Evolutionary conservation across 306 rosid genomes (phyloP), one percentile per base, ranked within the genome.

Genomic region (Cicer chorassanicum): DNA sequence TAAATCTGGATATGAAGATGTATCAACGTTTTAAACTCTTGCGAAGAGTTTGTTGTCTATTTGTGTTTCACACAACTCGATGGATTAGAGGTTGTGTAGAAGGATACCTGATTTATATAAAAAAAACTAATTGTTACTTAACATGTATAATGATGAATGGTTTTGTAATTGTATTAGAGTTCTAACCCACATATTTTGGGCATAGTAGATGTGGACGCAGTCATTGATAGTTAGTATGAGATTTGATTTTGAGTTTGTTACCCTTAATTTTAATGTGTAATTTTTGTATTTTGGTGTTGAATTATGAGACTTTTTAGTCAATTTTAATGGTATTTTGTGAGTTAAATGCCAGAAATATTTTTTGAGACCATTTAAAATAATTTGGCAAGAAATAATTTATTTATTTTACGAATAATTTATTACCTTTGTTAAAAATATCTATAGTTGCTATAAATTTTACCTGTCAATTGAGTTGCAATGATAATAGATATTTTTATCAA

Each of bases 131-230:
- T 84, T 39, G 70, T 57, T 66, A 38, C 73, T 76, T 65, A 70
- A 62, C 73, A 66, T 54, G 74, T 76, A 77, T 73, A 72, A 2
- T 24, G 34, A 72, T 78, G 57, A 45, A 45, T 66, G 83, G 29
- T 55, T 80, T 73, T 77, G 75, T 68, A 84, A 84, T 68, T 62
- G 80, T 68, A 48, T 34, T 44, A 61, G 29, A 18, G 42, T 29
- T 6, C 63, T 70, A 14, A 49, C 3, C 15, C 41, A 5, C 68
- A 65, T 18, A 61, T 72, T 46, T 8, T 76, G 49, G 64, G 55
- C 38, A 6, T 43, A 11, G 11, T 57, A 71, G 24, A 50, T 51
- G 62, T 24, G 4, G 34, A 24, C 0, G 34, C 34, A 24, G 0
- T 24, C 4, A 24, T 24, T 24, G 34, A 24, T 24, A 2, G 34